A percentile compares a stretch with the other conserved stretches of the same genome.
phyloP scores from a whole-genome alignment of 1,284 basidiomycete species.

The Heterobasidion occidentale region DNA sequence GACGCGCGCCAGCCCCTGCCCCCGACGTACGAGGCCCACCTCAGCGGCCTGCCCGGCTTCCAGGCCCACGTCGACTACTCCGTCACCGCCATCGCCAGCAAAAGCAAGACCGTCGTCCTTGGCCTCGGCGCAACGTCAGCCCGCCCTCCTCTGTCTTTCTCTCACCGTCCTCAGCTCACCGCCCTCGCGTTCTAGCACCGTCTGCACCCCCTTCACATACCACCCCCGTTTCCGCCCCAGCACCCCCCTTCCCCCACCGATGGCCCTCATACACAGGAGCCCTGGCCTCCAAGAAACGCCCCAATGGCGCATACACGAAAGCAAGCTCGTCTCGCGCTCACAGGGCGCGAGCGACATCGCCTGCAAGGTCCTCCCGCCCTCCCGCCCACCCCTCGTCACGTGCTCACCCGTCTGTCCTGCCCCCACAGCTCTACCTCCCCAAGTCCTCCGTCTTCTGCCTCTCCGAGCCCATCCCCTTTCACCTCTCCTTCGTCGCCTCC shows the following conservation, averaged over 20 bases:
- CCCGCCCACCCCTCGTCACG: not conserved
- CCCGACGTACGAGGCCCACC: conserved; percentile 52
- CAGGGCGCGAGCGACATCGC: conserved; percentile 35
- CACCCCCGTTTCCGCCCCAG: conserved; percentile 57
- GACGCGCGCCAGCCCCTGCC: conserved; percentile 41
- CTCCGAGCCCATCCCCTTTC: conserved; percentile 54
- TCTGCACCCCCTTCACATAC: conserved; percentile 60
- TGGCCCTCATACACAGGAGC: conserved; percentile 21
- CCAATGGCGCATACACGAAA: conserved; percentile 47
- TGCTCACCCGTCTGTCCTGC: not conserved
- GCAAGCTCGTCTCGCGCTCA: conserved; percentile 31
- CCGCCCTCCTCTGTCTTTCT: not conserved
- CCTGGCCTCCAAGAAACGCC: conserved; percentile 31
- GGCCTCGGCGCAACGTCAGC: conserved; percentile 37
- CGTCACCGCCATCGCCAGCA: conserved; percentile 38
- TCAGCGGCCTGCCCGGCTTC: conserved; percentile 63
- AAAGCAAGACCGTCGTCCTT: conserved; percentile 31
- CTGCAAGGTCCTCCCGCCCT: conserved; percentile 24
- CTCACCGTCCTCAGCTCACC: not conserved
- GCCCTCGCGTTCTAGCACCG: conserved; percentile 20
- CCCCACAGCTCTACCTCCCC: conserved; percentile 41
- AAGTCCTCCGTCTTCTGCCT: conserved; percentile 50
- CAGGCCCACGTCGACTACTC: conserved; percentile 51
- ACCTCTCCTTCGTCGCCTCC: conserved; percentile 49
- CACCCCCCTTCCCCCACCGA: conserved; percentile 39